Evolutionary conservation across 1,284 basidiomycete genomes (phyloP), one percentile per base, ranked within the genome.

Genomic region (Agaricales sp.): DNA sequence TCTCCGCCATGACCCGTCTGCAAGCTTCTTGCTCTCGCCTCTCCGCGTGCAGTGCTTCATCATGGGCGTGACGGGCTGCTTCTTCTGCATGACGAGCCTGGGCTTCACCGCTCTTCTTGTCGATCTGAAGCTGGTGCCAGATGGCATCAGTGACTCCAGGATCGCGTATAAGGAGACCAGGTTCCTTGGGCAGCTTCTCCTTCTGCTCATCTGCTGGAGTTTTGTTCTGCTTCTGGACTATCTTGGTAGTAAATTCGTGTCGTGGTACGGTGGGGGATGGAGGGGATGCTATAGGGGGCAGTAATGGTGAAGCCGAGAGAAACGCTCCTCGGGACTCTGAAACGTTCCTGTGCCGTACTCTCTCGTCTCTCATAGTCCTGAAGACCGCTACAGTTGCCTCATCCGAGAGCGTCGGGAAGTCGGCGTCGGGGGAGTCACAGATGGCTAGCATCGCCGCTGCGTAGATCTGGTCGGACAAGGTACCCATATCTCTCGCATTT

Each of bases 401-500:
- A 16, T 41, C 39, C 13, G 4, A 4, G 4, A 41, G 8, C 6
- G 16, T 41, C 16, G 39, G 16, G 8, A 18, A 8, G 6, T 8
- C 39, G 6, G 4, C 39, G n/a, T 18, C 16, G 19, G 8, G 8
- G 4, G n/a, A n/a, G 4, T 41, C 39, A n/a, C 8, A 4, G 4
- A 41, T 4, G 8, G n/a, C n/a, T 8, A 6, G 13, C 39, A n/a
- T 16, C 19, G 39, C 39, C 4, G 18, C 8, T 41, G 8, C 39
- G 18, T 11, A 41, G n/a, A 41, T 41, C 39, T 41, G 58, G 54
- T 73, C 75, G 2, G 75, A 63, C 2, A 82, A 61, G 0, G 74
- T 77, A 49, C 73, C 65, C 52, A 82, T 67, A 51, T 82, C 78
- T 4, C 82, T 70, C 1, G 76, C 80, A 50, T 83, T 83, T 0